Evolutionary conservation across 495 filamentous ascomycete species (phyloP).

Genomic region (Talaromyces trachyspermus): DNA sequence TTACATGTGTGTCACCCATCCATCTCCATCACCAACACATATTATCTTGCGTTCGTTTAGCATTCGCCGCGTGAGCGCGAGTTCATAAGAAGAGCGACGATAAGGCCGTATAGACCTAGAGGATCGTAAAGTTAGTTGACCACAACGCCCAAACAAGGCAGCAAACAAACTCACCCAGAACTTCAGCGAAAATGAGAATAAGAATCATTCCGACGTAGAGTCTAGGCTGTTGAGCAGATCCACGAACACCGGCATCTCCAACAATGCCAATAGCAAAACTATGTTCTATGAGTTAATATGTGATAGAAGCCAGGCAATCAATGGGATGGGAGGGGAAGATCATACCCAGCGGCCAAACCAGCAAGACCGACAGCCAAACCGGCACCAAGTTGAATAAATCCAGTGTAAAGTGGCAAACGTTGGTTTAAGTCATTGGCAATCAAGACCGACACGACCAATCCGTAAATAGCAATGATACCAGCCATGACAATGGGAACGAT

Average conservation of each 20-base stretch:
- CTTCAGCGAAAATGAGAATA: constrained; percentile 99
- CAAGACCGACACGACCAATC: constrained; percentile 95
- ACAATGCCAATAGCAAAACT: constrained; percentile 98
- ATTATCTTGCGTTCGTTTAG: not conserved
- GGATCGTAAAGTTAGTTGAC: too few relatives aligned
- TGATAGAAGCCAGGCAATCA: not conserved
- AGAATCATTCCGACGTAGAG: constrained; percentile 99
- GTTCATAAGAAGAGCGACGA: constrained; percentile 99
- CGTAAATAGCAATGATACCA: constrained; percentile 99
- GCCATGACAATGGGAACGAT: constrained; percentile 99
- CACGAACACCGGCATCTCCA: constrained; percentile 96
- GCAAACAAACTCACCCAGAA: constrained; percentile 66
- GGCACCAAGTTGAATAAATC: constrained; percentile 95
- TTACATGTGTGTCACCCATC: too few relatives aligned
- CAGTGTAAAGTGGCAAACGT: constrained; percentile 76
- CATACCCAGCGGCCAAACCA: constrained; percentile 89
- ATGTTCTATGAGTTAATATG: not conserved
- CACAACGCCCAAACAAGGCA: not conserved
- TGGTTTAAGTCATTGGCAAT: constrained; percentile 89
- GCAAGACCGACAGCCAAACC: constrained; percentile 93
- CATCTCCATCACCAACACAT: not conserved
- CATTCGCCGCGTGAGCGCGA: constrained; percentile 40
- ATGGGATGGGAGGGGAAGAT: constrained; percentile 5
- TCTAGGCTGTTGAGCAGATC: constrained; percentile 93
- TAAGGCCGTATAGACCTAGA: constrained; percentile 90